Conservation (phyloP, 257 asterid species). For the Penstemon davidsonii region DNA sequence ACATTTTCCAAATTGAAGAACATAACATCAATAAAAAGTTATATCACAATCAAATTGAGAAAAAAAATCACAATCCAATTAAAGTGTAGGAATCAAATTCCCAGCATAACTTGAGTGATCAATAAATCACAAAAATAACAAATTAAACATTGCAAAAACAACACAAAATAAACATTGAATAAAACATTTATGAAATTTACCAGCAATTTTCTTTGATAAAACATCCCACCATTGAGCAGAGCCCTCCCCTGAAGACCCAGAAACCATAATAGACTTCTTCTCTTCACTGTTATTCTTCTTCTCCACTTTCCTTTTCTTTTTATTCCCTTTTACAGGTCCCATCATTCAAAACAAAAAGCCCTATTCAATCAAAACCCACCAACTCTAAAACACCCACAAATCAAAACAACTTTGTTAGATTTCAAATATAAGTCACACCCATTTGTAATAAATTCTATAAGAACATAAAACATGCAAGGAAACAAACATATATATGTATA, state of each 20-base stretch:
- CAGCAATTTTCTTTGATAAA: constrained; percentile 53
- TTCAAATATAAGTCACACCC: constrained; percentile 31
- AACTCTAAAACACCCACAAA: constrained; percentile 21
- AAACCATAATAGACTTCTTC: constrained; percentile 51
- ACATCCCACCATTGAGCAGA: constrained; percentile 68
- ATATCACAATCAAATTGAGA: background rate
- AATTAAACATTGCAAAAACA: background rate
- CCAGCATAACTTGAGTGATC: too few species aligned
- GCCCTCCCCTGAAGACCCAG: constrained; percentile 60
- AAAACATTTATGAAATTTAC: constrained; percentile 31
- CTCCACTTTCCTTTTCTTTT: constrained; percentile 66
- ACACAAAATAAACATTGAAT: background rate
- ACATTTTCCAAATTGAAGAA: constrained; percentile 14
- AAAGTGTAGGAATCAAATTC: too few species aligned
- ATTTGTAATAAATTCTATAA: constrained; percentile 11
- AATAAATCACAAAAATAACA: background rate
- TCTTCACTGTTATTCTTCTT: constrained; percentile 50
- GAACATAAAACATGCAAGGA: constrained; percentile 29
- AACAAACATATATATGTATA: background rate
- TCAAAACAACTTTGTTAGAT: constrained; percentile 22
- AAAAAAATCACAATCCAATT: background rate
- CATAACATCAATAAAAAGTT: constrained; percentile 1
- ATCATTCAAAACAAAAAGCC: constrained; percentile 33
- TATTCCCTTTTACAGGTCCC: constrained; percentile 70
- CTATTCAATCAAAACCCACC: constrained; percentile 35